A percentile compares a stretch with the other conserved stretches of the same genome.
phyloP scores from a whole-genome alignment of 1,284 basidiomycete genomes.

The Trichosporon sp. region DNA sequence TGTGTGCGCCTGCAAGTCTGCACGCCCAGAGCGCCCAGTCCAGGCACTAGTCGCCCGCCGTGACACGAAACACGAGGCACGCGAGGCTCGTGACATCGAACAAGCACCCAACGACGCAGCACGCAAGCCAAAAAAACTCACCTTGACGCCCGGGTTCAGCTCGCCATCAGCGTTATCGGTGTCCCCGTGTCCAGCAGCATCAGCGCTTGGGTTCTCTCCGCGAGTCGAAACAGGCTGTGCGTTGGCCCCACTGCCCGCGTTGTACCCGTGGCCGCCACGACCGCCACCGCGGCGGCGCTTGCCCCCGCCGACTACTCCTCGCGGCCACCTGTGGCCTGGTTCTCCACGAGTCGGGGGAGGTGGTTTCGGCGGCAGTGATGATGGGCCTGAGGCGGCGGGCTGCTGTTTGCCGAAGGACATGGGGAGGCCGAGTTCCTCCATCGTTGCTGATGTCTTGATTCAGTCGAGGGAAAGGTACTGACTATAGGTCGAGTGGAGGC shows the following conservation, averaged over 20 bases:
- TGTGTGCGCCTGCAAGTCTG: no score
- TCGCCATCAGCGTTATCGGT: neutral
- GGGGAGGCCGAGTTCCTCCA: conserved; percentile 46
- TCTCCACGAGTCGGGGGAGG: conserved; percentile 24
- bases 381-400: neutral
- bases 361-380: conserved; percentile 1
- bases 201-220: neutral
- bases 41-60: no score
- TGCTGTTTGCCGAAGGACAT: conserved; percentile 43
- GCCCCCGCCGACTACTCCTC: conserved; percentile 43
- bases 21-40: no score
- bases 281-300: conserved; percentile 29
- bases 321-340: conserved; percentile 34
- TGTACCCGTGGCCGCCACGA: neutral
- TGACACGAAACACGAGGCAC: no score
- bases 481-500: neutral
- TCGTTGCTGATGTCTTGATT: conserved; percentile 20
- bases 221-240: neutral
- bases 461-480: neutral
- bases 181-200: neutral
- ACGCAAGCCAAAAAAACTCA: conserved; percentile 10
- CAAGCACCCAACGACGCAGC: neutral
- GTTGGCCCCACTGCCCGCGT: conserved; percentile 6
- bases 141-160: conserved; percentile 29
- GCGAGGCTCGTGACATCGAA: no score